Base-by-base conservation (phyloP, 208 protist species). In the Tetramitus jugosus region DNA sequence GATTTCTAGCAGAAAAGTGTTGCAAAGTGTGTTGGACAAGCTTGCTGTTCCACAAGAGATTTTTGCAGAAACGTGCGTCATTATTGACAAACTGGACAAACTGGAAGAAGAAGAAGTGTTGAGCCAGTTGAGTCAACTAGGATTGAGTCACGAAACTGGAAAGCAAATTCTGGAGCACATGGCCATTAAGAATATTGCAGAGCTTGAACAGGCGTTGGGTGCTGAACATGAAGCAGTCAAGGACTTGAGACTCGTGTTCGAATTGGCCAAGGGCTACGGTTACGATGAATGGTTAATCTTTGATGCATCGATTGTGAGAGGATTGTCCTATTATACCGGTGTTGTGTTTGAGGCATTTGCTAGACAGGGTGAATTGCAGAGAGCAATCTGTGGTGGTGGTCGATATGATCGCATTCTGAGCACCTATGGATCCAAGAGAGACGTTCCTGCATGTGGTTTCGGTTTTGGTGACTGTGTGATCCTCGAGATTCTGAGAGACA, bases 401-500 rank as follows among this genome's bases (percentile, higher is more conserved):
- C 87, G 94, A 42, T 97, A 97, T 85, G 93, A 97, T 87, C 89
- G 89, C 61, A 88, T 97, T 26, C 86, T 96, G 60, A 90, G 87
- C 37, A 92, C 92, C 39, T 97, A 96, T 85, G 92, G 92, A 64
- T 91, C 90, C 78, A 90, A 90, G 31, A 85, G 89, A 76, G 84
- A 90, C n/a, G 86, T 96, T 43, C 88, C 92, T 8, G 94, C 92
- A 76, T 92, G 84, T 71, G 93, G 94, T 53, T 97, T 96, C 77
- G 94, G 94, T 67, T 97, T 97, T 78, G 94, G 94, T 45, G 94
- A 97, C 83, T 95, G 92, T 76, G 94, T 97, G 3, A 96, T 97
- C 78, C 79, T 92, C 45, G 94, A 97, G 80, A 86, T 97, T 33
- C 87, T 97, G 26, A 83, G 89, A 79, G 91, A 94, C 56, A 96